Evolutionary conservation across 495 filamentous ascomycete species (phyloP), one percentile per base, ranked within the genome.

Genomic region (Sabuloglossum arenarium): DNA sequence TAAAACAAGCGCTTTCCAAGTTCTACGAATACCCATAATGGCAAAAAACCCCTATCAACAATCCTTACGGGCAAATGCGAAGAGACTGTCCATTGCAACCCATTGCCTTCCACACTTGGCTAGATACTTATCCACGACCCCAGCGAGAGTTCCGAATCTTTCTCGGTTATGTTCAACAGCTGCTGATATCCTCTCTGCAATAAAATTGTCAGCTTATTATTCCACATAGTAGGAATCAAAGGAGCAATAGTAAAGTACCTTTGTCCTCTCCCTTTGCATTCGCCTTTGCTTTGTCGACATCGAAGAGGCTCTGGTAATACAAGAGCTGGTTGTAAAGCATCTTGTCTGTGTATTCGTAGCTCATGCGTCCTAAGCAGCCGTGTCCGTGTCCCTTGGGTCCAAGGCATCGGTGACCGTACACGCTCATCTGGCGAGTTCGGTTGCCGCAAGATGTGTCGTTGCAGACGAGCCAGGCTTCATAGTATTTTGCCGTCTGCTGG

Each of bases 1-100:
- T n/a, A 32, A 32, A 32, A 4, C 4, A 32, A 32, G 5, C 30
- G 5, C 30, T 32, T 32, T 32, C 30, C 30, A 32, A 32, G 4
- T 32, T 32, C n/a, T n/a, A n/a, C n/a, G n/a, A n/a, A n/a, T 11
- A 5, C 30, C 30, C 11, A 32, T 37, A 37, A 37, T 37, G 34
- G 5, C 34, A 6, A 37, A 12, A 14, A 37, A 37, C 2, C 34
- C 11, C 2, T 37, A 14, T 47, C 24, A 47, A 23, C 47, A 1
- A 28, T 19, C 25, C 47, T 29, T n/a, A 11, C 24, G 10, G 66
- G 79, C 80, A 70, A 82, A 85, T 53, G 70, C 74, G 74, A 97
- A 98, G 58, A 98, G 70, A 64, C 72, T 79, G 68, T 90, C 88
- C 91, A 97, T 98, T 57, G 85, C 85, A 55, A 98, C 91, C 88